Percentiles rank a stretch among this genome's conserved stretches.
phyloP scores from a whole-genome alignment of 2,329 filamentous ascomycete species.

The Pestalotiopsis sp. region DNA sequence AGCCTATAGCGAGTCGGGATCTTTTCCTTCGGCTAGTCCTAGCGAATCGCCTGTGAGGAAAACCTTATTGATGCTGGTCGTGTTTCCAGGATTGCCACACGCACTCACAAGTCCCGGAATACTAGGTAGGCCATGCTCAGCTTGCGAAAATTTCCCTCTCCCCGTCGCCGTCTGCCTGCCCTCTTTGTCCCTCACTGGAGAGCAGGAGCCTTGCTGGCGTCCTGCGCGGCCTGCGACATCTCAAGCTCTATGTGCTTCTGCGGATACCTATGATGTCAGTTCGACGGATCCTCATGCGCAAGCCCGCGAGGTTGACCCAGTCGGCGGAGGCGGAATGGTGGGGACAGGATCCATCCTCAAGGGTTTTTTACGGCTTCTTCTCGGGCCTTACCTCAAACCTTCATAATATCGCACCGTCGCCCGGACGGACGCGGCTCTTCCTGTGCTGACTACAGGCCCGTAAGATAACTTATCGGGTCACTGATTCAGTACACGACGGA shows the following conservation, averaged over 20 bases:
- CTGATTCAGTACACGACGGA: conserved; percentile 5
- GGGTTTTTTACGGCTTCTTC: conserved; percentile 17
- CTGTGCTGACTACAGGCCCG: neutral
- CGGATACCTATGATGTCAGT: conserved; percentile 16
- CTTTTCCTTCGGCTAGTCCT: conserved; percentile 1
- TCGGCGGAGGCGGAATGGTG: conserved; percentile 14
- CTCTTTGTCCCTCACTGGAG: neutral
- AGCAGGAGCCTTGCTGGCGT: neutral
- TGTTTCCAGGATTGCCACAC: neutral
- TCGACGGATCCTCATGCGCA: conserved; percentile 12
- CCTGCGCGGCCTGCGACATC: neutral
- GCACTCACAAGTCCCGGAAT: neutral
- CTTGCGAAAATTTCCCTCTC: neutral
- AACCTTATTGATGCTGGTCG: conserved; percentile 6
- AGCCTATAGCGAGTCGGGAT: conserved; percentile 1
- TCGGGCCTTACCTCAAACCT: conserved; percentile 12
- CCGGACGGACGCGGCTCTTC: neutral
- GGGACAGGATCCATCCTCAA: conserved; percentile 5
- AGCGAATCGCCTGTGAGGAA: neutral
- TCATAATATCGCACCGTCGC: neutral
- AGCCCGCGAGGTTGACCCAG: conserved; percentile 8
- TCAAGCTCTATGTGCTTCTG: neutral
- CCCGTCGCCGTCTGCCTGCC: neutral
- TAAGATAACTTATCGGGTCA: conserved; percentile 8
- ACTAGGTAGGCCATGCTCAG: neutral